These are phyloP conservation scores for Mucor plumbeus DNA, from an alignment of 371 early-diverging fungal species.

Conservation along the genomic window DNA sequence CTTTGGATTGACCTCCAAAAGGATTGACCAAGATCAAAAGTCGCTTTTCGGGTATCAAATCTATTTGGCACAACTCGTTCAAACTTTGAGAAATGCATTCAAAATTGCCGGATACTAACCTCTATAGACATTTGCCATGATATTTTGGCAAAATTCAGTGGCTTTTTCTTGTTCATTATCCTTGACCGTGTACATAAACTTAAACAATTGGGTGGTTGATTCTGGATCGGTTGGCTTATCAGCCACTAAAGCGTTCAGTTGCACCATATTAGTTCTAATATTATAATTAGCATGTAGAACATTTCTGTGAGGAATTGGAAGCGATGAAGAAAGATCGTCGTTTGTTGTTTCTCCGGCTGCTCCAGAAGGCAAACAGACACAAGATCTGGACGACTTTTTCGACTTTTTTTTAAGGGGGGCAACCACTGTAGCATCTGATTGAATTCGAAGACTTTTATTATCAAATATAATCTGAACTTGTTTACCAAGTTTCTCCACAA, in stretches of 20 bases:
- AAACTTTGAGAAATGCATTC: background rate
- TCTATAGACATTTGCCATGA: slow-evolving; percentile 38
- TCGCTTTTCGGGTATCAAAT: slow-evolving; percentile 34
- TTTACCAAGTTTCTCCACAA: slow-evolving; percentile 13
- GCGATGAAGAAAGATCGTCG: slow-evolving; percentile 20
- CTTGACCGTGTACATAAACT: slow-evolving; percentile 37
- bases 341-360: background rate
- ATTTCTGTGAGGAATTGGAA: slow-evolving; percentile 23
- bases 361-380: slow-evolving; percentile 8
- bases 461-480: background rate
- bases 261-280: slow-evolving; percentile 32
- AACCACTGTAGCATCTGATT: slow-evolving; percentile 4
- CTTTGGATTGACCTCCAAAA: slow-evolving; percentile 72
- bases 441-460: slow-evolving; percentile 6
- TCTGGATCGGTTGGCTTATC: slow-evolving; percentile 33
- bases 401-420: background rate
- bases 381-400: slow-evolving; percentile 8
- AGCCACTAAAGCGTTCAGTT: slow-evolving; percentile 36
- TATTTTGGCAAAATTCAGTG: slow-evolving; percentile 27
- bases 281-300: slow-evolving; percentile 31
- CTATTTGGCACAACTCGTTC: background rate
- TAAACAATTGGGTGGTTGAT: slow-evolving; percentile 29
- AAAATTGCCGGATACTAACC: background rate
- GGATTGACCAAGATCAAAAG: slow-evolving; percentile 75
- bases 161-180: slow-evolving; percentile 32